These are phyloP conservation scores for Globisporangium heterothallicum DNA, from an alignment of 352 stramenopile species.

Conservation along the genomic window DNA sequence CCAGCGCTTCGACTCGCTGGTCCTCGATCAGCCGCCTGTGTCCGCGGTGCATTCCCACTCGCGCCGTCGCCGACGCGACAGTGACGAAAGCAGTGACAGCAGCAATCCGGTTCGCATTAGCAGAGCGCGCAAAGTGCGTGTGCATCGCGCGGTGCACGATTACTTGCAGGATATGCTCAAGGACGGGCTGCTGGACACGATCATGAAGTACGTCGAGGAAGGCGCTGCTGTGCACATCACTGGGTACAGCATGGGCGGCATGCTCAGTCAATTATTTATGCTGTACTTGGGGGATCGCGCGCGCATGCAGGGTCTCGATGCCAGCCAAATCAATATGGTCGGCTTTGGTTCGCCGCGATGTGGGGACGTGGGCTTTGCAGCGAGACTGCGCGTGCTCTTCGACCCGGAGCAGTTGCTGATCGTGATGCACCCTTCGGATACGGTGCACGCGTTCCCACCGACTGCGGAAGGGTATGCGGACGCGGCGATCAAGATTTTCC, in stretches of 20 bases:
- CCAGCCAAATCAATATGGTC: conserved; percentile 80
- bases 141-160: conserved; percentile 73
- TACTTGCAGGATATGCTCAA: conserved; percentile 87
- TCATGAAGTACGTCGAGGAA: conserved; percentile 68
- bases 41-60: conserved; percentile 52
- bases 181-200: conserved; percentile 63
- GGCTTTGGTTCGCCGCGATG: conserved; percentile 79
- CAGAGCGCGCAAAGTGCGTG: conserved; percentile 52
- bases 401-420: conserved; percentile 75
- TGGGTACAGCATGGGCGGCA: conserved; percentile 83
- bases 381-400: conserved; percentile 67
- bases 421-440: conserved; percentile 81
- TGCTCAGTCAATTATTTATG: conserved; percentile 77
- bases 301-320: conserved; percentile 66
- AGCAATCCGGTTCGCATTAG: conserved; percentile 53
- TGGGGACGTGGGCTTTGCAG: conserved; percentile 73
- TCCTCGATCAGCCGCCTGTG: conserved; percentile 48
- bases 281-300: conserved; percentile 69
- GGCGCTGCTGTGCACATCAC: conserved; percentile 77
- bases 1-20: conserved; percentile 66
- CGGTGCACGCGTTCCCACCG: conserved; percentile 77
- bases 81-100: conserved; percentile 41
- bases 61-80: conserved; percentile 47
- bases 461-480: conserved; percentile 79
- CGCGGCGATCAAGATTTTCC: conserved; percentile 79